Evolutionary conservation across 1,139 yeast genomes (phyloP).

Genomic region (Kluyveromyces marxianus): DNA sequence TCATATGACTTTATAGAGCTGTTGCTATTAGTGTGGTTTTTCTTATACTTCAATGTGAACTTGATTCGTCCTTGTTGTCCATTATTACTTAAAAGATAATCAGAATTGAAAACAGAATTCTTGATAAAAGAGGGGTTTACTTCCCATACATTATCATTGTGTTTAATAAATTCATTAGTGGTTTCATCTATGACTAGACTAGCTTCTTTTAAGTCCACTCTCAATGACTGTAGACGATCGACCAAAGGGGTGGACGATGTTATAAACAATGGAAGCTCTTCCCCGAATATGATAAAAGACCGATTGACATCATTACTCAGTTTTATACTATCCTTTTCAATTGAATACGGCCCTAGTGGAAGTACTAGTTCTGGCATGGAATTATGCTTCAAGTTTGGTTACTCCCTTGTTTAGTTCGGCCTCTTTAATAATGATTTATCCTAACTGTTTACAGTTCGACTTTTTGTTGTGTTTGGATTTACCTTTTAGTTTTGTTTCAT

Average conservation of each 20-base stretch:
- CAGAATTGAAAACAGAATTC: slow-evolving; percentile 21
- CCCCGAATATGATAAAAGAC: slow-evolving; percentile 3
- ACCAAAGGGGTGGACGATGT: not conserved
- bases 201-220: slow-evolving; percentile 22
- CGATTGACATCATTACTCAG: not conserved
- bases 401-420: too few species aligned
- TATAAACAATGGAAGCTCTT: slow-evolving; percentile 2
- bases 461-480: too few species aligned
- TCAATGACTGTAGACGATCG: not conserved
- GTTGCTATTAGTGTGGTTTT: not conserved
- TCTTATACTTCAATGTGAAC: not conserved
- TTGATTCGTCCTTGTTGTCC: not conserved
- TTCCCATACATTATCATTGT: slow-evolving; percentile 11
- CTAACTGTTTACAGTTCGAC: too few species aligned
- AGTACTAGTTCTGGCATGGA: not conserved
- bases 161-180: slow-evolving; percentile 1
- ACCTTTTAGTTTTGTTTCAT: too few species aligned
- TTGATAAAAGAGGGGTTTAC: slow-evolving; percentile 15
- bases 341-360: not conserved
- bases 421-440: too few species aligned
- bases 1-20: not conserved
- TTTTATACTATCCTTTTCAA: not conserved
- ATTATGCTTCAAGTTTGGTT: not conserved
- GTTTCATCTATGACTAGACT: slow-evolving; percentile 11
- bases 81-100: slow-evolving; percentile 9